phyloP scores from a whole-genome alignment of 208 protist species.

The Trypanosoma scelopori region DNA sequence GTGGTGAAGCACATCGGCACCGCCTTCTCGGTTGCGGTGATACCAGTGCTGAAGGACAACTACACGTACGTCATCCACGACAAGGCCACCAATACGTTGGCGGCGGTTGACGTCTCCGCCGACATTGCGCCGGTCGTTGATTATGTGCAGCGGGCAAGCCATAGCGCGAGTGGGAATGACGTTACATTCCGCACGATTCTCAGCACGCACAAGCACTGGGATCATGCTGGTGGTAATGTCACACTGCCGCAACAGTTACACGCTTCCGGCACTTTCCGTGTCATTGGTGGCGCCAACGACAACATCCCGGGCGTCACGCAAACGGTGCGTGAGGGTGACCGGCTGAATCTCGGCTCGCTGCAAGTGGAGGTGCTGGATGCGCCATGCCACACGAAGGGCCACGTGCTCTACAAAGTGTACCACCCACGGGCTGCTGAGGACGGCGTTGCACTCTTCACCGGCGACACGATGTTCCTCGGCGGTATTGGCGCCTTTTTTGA shows the following conservation, averaged over 20 bases:
- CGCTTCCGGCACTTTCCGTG: conserved; percentile 19
- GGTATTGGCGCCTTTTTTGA: conserved; percentile 95
- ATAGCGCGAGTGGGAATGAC: conserved; percentile 10
- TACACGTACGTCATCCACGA: conserved; percentile 91
- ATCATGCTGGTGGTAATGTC: conserved; percentile 90
- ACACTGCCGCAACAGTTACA: conserved; percentile 36
- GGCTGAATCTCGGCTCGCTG: conserved; percentile 56
- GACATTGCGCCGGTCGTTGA: conserved; percentile 65
- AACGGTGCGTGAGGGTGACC: conserved; percentile 59
- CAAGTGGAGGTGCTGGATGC: conserved; percentile 72
- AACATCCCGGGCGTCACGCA: conserved; percentile 66
- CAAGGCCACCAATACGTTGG: conserved; percentile 47
- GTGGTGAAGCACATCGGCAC: conserved; percentile 41
- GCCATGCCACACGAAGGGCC: conserved; percentile 88
- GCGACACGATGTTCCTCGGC: conserved; percentile 93
- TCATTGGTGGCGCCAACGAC: conserved; percentile 82
- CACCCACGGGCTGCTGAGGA: conserved; percentile 36
- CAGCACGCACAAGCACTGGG: conserved; percentile 94
- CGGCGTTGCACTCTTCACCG: conserved; percentile 88
- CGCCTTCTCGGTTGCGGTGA: conserved; percentile 71
- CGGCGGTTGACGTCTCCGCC: conserved; percentile 86
- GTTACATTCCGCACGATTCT: conserved; percentile 63
- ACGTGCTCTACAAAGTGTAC: conserved; percentile 72
- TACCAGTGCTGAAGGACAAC: conserved; percentile 90
- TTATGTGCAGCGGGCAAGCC: conserved; percentile 37